Conservation (phyloP, 106 monocot species). For the Dendrobium huoshanense region DNA sequence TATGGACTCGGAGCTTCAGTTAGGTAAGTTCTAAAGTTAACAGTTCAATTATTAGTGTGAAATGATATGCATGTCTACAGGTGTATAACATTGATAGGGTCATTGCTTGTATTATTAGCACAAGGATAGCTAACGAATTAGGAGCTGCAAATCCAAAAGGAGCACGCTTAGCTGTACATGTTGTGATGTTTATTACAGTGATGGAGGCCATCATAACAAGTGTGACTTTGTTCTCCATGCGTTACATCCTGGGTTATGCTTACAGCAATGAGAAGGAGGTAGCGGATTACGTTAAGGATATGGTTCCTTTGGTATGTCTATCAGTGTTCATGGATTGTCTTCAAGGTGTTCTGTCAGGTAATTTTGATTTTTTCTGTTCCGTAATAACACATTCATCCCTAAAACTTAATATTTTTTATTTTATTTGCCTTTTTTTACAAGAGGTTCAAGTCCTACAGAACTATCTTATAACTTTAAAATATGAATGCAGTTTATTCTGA, state of each 20-base stretch:
- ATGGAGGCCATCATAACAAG: conserved; percentile 25
- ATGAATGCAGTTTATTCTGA: too few relatives aligned
- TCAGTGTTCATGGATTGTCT: conserved; percentile 43
- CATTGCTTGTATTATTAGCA: conserved; percentile 11
- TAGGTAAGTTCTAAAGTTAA: conserved; percentile 8
- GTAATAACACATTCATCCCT: not conserved
- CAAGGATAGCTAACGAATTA: conserved; percentile 46
- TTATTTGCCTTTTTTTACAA: not conserved
- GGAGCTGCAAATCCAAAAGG: conserved; percentile 47
- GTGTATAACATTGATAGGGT: not conserved
- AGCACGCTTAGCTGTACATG: conserved; percentile 26
- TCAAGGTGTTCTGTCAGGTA: conserved; percentile 58
- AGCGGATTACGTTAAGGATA: conserved; percentile 27
- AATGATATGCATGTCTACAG: not conserved
- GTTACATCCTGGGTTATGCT: conserved; percentile 34
- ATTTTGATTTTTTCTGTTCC: not conserved
- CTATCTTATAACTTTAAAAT: too few relatives aligned
- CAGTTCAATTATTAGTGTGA: not conserved
- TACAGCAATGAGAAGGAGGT: conserved; percentile 52
- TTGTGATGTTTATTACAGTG: conserved; percentile 21
- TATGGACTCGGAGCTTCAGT: conserved; percentile 29
- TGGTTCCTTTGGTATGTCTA: conserved; percentile 41
- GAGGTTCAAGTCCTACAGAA: not conserved
- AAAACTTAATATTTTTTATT: not conserved
- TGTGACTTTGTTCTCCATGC: conserved; percentile 18